These are phyloP conservation scores for Lasiosphaeria miniovina DNA, from an alignment of 495 filamentous ascomycete genomes.

Conservation along the genomic window DNA sequence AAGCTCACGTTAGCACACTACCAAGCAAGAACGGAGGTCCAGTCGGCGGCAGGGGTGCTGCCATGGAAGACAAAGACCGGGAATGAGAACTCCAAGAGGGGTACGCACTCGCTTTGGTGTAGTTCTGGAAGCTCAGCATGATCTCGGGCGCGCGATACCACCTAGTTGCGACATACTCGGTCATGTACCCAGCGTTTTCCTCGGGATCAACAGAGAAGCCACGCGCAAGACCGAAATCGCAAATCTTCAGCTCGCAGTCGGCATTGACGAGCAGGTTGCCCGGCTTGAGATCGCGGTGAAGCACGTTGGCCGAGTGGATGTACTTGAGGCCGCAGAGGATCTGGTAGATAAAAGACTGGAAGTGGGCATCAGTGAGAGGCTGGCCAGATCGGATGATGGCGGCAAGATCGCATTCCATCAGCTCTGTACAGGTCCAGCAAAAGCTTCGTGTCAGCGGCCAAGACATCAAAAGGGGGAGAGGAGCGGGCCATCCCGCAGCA, in stretches of 20 bases:
- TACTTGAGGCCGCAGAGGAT: slow-evolving; percentile 96
- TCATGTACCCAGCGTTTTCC: slow-evolving; percentile 99
- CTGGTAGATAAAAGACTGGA: slow-evolving; percentile 94
- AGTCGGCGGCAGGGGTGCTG: no score
- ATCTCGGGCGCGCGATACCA: slow-evolving; percentile 99
- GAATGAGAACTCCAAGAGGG: background rate
- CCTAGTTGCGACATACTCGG: slow-evolving; percentile 95
- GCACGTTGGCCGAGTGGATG: slow-evolving; percentile 96
- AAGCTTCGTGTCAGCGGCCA: background rate
- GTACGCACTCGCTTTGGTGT: slow-evolving; percentile 95
- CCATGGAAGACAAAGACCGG: background rate
- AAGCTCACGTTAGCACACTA: slow-evolving; percentile 20
- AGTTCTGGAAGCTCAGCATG: slow-evolving; percentile 99
- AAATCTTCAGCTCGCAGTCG: slow-evolving; percentile 98
- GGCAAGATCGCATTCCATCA: slow-evolving; percentile 99
- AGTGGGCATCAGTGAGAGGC: slow-evolving; percentile 92
- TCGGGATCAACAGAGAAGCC: slow-evolving; percentile 96
- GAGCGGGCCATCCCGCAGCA: background rate
- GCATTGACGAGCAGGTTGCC: slow-evolving; percentile 97
- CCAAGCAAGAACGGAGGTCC: background rate
- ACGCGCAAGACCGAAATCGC: slow-evolving; percentile 93
- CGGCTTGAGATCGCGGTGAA: slow-evolving; percentile 95
- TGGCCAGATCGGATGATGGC: slow-evolving; percentile 97
- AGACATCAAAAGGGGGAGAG: background rate
- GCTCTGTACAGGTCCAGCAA: slow-evolving; percentile 53